phyloP scores from a whole-genome alignment of 257 asterid species.

The Solanum infundibuliforme region DNA sequence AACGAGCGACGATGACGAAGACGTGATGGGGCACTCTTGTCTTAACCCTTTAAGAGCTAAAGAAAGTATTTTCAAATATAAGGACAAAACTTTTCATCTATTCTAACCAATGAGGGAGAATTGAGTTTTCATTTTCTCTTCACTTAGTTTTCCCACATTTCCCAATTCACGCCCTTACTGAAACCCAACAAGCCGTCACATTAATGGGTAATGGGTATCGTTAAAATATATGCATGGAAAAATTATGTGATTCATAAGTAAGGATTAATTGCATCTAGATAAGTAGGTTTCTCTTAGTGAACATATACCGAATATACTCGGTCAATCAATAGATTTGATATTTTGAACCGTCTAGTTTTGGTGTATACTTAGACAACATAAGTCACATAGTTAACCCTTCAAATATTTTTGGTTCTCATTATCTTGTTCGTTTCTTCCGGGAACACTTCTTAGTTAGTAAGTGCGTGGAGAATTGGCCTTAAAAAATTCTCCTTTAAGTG shows the following conservation, averaged over 20 bases:
- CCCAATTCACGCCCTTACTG: neutral
- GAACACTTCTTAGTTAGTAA: neutral
- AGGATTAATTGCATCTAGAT: neutral
- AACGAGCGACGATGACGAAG: neutral
- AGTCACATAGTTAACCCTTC: neutral
- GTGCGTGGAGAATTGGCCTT: neutral
- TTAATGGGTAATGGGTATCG: neutral
- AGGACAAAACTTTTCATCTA: neutral
- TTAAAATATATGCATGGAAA: neutral
- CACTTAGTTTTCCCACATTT: neutral
- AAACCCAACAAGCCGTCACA: neutral
- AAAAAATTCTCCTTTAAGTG: neutral
- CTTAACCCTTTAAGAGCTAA: neutral
- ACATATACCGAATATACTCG: neutral
- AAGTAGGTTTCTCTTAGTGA: neutral
- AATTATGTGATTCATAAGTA: neutral
- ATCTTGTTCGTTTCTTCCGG: neutral
- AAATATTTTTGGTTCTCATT: neutral
- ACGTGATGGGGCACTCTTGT: neutral
- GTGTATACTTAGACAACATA: neutral
- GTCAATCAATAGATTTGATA: neutral
- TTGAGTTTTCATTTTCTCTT: neutral
- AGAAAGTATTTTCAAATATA: neutral
- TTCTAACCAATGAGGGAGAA: neutral
- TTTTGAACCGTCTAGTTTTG: neutral